Evolutionary conservation across 306 rosid species (phyloP), one percentile per base, ranked within the genome.

Genomic region (Lotus japonicus): DNA sequence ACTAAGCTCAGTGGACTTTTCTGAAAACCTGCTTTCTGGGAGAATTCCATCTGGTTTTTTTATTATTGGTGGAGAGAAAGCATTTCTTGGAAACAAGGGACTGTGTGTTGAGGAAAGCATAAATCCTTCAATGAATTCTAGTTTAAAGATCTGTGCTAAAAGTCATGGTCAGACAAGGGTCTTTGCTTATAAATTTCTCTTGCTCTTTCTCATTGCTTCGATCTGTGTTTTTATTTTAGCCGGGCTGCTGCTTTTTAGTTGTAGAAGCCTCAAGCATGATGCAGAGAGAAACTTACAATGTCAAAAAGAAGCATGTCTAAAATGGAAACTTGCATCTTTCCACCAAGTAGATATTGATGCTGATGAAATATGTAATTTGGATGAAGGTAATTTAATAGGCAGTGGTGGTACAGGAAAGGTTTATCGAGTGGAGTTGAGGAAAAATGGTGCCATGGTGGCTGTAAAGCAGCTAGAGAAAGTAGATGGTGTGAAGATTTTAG

Each of bases 341-440:
- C 81, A 89, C 81, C 90, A 82, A 26, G 57, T 88, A 63, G 90
- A 95, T 73, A 76, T 95, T 33, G 89, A 88, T 62, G 88, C 71
- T 0, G 85, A 88, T 49, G 97, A 95, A 73, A 81, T 95, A 72
- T 78, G 95, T 53, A 72, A 73, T 66, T 78, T 95, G 74, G 76
- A 87, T 56, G 95, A 88, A 76, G 87, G 79, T 55, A 84, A 87
- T 70, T 72, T 95, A 77, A 87, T 95, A 45, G 99, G 99, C 4
- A 87, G 87, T 15, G 99, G 99, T 5, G 84, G 92, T 44, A 86
- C 99, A 0, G 99, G 97, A 66, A 95, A 83, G 71, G 99, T 95
- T 54, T 90, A 90, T 73, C 85, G 99, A 55, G 70, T 88, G 61
- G 89, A 80, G 49, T 70, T 87, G 82, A 86, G 71, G 82, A 85